A percentile compares a stretch with the other conserved stretches of the same genome.
These are phyloP conservation scores for Ambrosia artemisiifolia DNA, from an alignment of 129 eudicot genomes.

Conservation along the genomic window DNA sequence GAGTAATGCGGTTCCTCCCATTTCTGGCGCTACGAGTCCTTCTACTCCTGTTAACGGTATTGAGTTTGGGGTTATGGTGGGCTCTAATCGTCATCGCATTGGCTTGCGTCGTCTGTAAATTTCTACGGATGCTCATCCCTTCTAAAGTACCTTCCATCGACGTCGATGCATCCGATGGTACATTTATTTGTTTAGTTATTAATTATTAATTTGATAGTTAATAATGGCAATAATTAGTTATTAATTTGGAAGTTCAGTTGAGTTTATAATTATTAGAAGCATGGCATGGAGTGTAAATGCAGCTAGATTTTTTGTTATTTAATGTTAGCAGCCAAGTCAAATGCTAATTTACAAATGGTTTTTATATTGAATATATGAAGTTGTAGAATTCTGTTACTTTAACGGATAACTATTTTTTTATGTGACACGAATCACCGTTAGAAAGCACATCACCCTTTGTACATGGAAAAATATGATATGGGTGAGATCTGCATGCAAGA, in stretches of 20 bases:
- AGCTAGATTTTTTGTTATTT: too few species aligned
- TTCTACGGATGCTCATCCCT: constrained; percentile 87
- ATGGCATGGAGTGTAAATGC: constrained; percentile 18
- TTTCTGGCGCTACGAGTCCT: too few species aligned
- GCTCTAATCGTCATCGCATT: constrained; percentile 66
- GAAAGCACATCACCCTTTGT: too few species aligned
- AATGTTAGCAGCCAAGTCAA: constrained; percentile 4
- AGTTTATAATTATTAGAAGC: neutral
- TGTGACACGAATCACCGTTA: too few species aligned
- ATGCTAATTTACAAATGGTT: neutral
- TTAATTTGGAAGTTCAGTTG: neutral
- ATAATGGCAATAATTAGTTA: too few species aligned
- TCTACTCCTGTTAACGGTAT: too few species aligned
- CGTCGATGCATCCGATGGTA: constrained; percentile 89
- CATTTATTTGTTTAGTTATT: neutral
- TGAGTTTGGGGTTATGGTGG: constrained; percentile 99
- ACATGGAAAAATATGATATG: constrained; percentile 82
- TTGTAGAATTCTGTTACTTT: neutral
- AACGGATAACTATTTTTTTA: too few species aligned
- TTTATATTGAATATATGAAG: neutral
- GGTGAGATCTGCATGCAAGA: constrained; percentile 99
- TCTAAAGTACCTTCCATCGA: constrained; percentile 93
- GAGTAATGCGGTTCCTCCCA: too few species aligned
- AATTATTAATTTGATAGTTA: neutral
- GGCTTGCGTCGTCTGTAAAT: constrained; percentile 73